These are phyloP conservation scores for Colletotrichum sp. DNA, from an alignment of 2,329 filamentous ascomycete species.

Conservation along the genomic window DNA sequence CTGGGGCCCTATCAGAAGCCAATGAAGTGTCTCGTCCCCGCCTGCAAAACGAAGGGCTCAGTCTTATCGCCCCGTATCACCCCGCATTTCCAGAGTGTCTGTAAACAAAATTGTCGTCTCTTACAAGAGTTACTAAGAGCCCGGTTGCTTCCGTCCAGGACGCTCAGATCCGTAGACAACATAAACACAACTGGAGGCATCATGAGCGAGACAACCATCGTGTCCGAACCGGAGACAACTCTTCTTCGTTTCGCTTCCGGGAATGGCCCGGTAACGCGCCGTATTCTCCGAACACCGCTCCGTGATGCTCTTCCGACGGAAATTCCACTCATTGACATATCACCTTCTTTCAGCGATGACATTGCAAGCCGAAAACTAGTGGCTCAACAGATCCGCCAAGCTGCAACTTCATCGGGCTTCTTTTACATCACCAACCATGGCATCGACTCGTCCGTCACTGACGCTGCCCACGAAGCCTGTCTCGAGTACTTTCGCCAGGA, in stretches of 20 bases:
- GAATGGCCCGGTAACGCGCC: conserved; percentile 40
- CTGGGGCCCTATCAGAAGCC: neutral
- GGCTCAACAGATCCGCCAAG: conserved; percentile 45
- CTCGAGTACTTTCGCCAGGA: conserved; percentile 55
- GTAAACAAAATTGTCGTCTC: neutral
- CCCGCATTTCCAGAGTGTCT: neutral
- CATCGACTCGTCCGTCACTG: conserved; percentile 36
- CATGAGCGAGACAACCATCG: neutral
- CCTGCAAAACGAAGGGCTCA: neutral
- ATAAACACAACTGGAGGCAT: neutral
- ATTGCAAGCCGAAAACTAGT: conserved; percentile 40
- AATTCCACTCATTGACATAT: conserved; percentile 60
- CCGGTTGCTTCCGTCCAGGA: neutral
- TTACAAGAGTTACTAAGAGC: neutral
- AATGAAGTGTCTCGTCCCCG: neutral
- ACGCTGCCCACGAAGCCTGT: conserved; percentile 35
- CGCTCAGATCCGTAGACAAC: neutral
- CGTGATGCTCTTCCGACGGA: conserved; percentile 44
- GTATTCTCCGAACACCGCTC: conserved; percentile 37
- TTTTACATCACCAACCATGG: conserved; percentile 61
- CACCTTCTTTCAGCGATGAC: conserved; percentile 40
- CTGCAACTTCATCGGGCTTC: conserved; percentile 57
- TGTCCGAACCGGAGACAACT: conserved; percentile 23
- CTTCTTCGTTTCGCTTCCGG: conserved; percentile 39
- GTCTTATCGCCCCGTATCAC: neutral